phyloP scores from a whole-genome alignment of 768 basidiomycete genomes.

The Xerocomellus intermedius region DNA sequence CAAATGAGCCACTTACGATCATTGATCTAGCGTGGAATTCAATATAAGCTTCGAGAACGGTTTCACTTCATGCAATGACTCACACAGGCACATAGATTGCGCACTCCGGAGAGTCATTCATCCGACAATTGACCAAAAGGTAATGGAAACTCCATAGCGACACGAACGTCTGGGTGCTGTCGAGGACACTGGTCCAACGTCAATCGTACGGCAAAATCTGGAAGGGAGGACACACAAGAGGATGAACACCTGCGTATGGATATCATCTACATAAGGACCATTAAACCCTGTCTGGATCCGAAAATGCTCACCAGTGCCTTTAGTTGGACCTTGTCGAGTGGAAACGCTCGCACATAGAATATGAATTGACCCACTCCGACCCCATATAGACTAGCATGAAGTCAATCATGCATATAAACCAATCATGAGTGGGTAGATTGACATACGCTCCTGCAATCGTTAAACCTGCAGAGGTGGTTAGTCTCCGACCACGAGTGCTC shows the following conservation, averaged over 20 bases:
- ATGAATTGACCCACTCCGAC: conserved; percentile 16
- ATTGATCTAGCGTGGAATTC: background rate
- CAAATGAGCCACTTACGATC: background rate
- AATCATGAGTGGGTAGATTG: background rate
- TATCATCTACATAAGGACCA: background rate
- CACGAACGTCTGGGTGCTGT: conserved; percentile 1
- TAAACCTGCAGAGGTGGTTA: conserved; percentile 21
- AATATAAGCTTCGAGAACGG: background rate
- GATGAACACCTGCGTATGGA: background rate
- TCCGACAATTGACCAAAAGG: conserved; percentile 12
- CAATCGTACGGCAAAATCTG: background rate
- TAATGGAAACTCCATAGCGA: background rate
- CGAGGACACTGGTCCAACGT: conserved; percentile 7
- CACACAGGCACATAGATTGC: conserved; percentile 2
- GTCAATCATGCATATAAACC: background rate
- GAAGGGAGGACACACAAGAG: conserved; percentile 5
- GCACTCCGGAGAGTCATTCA: background rate
- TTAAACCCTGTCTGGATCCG: background rate
- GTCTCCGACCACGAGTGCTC: background rate
- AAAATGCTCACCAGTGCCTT: conserved; percentile 14
- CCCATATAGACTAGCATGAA: conserved; percentile 18
- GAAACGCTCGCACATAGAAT: conserved; percentile 20
- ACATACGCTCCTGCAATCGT: conserved; percentile 15
- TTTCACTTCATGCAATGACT: background rate
- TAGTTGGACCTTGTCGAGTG: conserved; percentile 7